phyloP scores from a whole-genome alignment of 1,139 yeast genomes.

The Debaryomyces sp. region DNA sequence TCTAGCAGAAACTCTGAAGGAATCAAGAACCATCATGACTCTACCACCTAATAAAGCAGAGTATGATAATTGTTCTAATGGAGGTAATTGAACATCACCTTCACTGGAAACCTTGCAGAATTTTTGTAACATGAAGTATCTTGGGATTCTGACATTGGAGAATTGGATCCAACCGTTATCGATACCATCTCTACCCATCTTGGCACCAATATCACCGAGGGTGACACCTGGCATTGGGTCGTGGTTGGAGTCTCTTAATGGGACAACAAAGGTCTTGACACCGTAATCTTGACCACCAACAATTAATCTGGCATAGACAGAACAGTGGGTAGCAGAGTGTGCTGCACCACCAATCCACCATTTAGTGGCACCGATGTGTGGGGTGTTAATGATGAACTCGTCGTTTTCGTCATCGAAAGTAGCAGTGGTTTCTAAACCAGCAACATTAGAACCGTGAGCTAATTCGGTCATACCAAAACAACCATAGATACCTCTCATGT shows the following conservation, averaged over 20 bases:
- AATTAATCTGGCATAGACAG: conserved; percentile 46
- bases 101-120: conserved; percentile 45
- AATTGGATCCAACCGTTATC: conserved; percentile 56
- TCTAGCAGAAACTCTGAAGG: conserved; percentile 46
- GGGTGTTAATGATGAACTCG: conserved; percentile 49
- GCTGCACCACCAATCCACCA: conserved; percentile 60
- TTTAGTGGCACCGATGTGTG: conserved; percentile 53
- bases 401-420: conserved; percentile 43
- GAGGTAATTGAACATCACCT: conserved; percentile 47
- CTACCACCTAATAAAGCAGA: conserved; percentile 50
- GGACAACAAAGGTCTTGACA: conserved; percentile 51
- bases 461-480: conserved; percentile 55
- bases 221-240: conserved; percentile 47
- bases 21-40: conserved; percentile 48
- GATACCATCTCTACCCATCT: conserved; percentile 54
- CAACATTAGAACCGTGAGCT: conserved; percentile 53
- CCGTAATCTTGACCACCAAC: conserved; percentile 51
- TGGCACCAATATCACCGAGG: conserved; percentile 51
- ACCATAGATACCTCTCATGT: conserved; percentile 43
- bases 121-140: conserved; percentile 51
- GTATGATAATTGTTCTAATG: conserved; percentile 50
- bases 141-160: conserved; percentile 47
- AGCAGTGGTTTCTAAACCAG: conserved; percentile 51
- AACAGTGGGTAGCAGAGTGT: conserved; percentile 50
- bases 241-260: conserved; percentile 49